Evolutionary conservation across 2,329 filamentous ascomycete species (phyloP).

Genomic region (Bertia moriformis): DNA sequence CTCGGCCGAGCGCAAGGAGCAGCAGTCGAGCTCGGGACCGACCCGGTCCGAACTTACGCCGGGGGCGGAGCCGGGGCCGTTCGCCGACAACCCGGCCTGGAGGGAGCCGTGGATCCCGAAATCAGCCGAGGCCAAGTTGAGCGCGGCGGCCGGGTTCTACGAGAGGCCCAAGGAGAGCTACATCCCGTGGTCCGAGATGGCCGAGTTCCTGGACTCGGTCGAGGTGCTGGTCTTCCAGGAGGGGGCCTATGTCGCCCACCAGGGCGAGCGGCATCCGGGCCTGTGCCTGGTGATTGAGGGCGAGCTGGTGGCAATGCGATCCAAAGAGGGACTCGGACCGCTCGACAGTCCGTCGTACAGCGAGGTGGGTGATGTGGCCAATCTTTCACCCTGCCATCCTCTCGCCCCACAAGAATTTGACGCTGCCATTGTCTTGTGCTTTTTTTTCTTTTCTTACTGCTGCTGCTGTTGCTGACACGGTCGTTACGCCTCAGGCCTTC

Average conservation of each 20-base stretch:
- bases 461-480: too few species aligned
- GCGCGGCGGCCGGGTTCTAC: background rate
- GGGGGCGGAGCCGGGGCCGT: too few species aligned
- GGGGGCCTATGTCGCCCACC: background rate
- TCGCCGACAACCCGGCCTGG: background rate
- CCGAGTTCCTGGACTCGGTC: background rate
- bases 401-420: too few species aligned
- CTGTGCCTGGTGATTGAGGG: background rate
- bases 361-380: too few species aligned
- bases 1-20: too few species aligned
- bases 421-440: too few species aligned
- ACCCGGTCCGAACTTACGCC: too few species aligned
- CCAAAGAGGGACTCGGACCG: background rate
- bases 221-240: background rate
- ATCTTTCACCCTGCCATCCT: too few species aligned
- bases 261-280: background rate
- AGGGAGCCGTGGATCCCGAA: background rate
- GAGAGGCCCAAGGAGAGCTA: background rate
- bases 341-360: background rate
- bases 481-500: too few species aligned
- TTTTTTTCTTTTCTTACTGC: too few species aligned
- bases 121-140: too few species aligned
- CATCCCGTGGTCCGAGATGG: background rate
- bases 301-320: background rate
- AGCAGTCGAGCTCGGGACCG: too few species aligned